Conservation (phyloP, 495 filamentous ascomycete species). For the Friedmanniomyces endolithicus region DNA sequence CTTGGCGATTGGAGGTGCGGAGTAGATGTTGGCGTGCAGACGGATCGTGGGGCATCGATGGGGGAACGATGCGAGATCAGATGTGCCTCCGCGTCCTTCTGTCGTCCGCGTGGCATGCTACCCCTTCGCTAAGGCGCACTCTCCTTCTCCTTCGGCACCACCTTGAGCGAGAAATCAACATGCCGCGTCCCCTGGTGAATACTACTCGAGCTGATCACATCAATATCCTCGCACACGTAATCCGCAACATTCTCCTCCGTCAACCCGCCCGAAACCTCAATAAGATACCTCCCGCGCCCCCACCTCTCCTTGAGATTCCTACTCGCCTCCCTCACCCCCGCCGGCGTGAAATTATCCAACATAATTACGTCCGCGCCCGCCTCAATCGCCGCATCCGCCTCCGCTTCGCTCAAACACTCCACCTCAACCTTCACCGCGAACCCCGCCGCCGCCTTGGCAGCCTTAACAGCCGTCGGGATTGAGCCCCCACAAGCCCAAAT, state of each 20-base stretch:
- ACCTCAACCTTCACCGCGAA: slow-evolving; percentile 93
- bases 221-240: slow-evolving; percentile 79
- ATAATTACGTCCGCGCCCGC: slow-evolving; percentile 93
- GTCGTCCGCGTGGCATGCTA: too few species aligned
- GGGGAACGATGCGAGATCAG: too few species aligned
- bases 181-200: slow-evolving; percentile 92
- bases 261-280: slow-evolving; percentile 88
- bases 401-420: slow-evolving; percentile 73
- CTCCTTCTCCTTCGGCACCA: slow-evolving; percentile 35
- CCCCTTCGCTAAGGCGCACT: slow-evolving; percentile 16
- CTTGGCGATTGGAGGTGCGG: slow-evolving; percentile 46
- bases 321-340: slow-evolving; percentile 61
- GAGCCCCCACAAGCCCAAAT: slow-evolving; percentile 66
- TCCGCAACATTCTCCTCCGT: slow-evolving; percentile 67
- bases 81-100: too few species aligned
- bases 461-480: slow-evolving; percentile 63
- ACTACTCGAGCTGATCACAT: slow-evolving; percentile 87
- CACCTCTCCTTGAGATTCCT: slow-evolving; percentile 62
- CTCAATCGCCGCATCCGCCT: slow-evolving; percentile 78
- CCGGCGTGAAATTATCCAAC: slow-evolving; percentile 83
- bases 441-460: slow-evolving; percentile 68
- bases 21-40: too few species aligned
- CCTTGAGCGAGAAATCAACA: slow-evolving; percentile 93
- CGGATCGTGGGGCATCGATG: too few species aligned
- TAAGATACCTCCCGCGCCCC: slow-evolving; percentile 40